phyloP scores from a whole-genome alignment of 805 yeast genomes.

The Ogataea pini region DNA sequence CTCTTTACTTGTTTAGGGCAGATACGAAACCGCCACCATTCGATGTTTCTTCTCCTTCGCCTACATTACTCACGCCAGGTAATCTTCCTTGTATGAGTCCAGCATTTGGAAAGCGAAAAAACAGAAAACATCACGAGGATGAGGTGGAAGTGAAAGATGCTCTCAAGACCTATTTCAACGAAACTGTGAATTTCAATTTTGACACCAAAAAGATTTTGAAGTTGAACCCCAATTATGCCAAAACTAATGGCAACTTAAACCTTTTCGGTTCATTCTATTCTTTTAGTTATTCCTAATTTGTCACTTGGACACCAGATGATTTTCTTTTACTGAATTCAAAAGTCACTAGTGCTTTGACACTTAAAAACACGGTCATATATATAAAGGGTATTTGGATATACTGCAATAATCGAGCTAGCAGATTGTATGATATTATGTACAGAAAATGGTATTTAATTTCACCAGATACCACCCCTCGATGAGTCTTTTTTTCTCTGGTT shows the following conservation, averaged over 20 bases:
- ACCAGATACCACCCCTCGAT: slow-evolving; percentile 35
- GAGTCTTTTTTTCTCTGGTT: slow-evolving; percentile 32
- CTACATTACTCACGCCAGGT: slow-evolving; percentile 12
- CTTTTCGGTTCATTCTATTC: slow-evolving; percentile 28
- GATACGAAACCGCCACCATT: slow-evolving; percentile 11
- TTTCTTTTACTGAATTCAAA: neutral
- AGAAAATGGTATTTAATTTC: too few relatives aligned
- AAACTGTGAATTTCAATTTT: slow-evolving; percentile 24
- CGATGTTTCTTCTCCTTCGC: slow-evolving; percentile 16
- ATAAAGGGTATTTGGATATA: too few relatives aligned
- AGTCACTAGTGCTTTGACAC: too few relatives aligned
- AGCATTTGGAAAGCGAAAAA: slow-evolving; percentile 16
- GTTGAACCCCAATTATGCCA: slow-evolving; percentile 23
- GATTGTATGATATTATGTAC: too few relatives aligned
- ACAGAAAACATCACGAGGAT: slow-evolving; percentile 16
- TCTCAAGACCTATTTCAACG: slow-evolving; percentile 26
- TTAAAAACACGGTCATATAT: too few relatives aligned
- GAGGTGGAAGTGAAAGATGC: slow-evolving; percentile 22
- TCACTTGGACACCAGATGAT: too few relatives aligned
- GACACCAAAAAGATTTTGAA: slow-evolving; percentile 26
- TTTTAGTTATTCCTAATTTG: slow-evolving; percentile 22
- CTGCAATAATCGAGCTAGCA: too few relatives aligned
- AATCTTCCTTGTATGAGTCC: slow-evolving; percentile 12
- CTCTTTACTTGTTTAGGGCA: slow-evolving; percentile 12
- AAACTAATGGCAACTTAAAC: slow-evolving; percentile 14